Percentiles rank a stretch among this genome's conserved stretches.
phyloP scores from a whole-genome alignment of 2,329 filamentous ascomycete species.

The Colletotrichum sp. region DNA sequence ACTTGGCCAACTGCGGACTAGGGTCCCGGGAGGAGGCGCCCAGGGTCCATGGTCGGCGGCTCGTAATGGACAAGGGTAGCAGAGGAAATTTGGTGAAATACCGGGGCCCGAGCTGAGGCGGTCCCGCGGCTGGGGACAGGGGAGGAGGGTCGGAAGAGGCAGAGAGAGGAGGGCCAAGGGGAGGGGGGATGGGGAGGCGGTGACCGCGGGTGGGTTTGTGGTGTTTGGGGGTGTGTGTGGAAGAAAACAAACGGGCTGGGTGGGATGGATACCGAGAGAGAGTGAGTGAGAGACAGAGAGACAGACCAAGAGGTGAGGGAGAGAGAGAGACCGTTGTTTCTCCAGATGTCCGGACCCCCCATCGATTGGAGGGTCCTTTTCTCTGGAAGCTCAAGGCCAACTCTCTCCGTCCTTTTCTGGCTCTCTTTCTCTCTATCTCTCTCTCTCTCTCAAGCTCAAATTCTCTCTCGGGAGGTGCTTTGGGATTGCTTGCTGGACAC shows the following conservation, averaged over 20 bases:
- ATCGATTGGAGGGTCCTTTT: neutral
- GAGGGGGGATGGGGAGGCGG: neutral
- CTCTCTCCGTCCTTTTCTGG: neutral
- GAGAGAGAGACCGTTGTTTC: neutral
- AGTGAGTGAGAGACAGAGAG: neutral
- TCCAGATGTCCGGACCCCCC: neutral
- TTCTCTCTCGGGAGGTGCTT: neutral
- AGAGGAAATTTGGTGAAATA: constrained; percentile 16
- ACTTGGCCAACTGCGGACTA: constrained; percentile 23
- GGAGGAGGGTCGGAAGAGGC: constrained; percentile 4
- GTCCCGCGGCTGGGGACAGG: constrained; percentile 12
- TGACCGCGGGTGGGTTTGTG: constrained; percentile 11
- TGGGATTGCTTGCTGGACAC: neutral
- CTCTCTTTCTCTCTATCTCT: neutral
- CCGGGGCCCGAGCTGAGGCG: constrained; percentile 17
- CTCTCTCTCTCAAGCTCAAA: neutral
- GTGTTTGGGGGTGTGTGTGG: constrained; percentile 10
- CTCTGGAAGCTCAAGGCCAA: neutral
- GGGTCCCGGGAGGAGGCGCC: constrained; percentile 15
- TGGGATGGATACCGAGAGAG: neutral
- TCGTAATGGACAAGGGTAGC: constrained; percentile 17
- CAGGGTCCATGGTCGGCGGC: constrained; percentile 19
- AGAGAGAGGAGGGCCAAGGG: constrained; percentile 1
- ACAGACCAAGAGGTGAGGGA: neutral
- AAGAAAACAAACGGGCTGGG: neutral